A percentile compares a stretch with the other conserved stretches of the same genome.
Evolutionary conservation across 257 asterid species (phyloP).

Genomic region (Capsicum pubescens): DNA sequence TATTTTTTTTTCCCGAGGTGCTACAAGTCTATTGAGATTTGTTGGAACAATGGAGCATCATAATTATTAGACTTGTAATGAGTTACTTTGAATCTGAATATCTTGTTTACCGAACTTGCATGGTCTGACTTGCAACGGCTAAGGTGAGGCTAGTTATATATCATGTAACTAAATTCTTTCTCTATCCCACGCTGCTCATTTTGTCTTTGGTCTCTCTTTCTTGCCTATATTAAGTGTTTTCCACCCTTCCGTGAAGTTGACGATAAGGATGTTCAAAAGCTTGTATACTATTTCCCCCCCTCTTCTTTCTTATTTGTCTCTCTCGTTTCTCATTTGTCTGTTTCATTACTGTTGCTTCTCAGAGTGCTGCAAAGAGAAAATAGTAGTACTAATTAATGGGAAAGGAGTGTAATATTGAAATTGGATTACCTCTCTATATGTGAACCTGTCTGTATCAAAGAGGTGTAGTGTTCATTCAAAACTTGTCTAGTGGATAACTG

Average conservation of each 20-base stretch:
- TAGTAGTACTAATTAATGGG: background rate
- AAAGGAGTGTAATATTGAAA: background rate
- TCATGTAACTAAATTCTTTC: background rate
- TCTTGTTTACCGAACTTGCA: background rate
- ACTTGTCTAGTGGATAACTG: background rate
- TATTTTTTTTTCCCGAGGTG: too few relatives aligned
- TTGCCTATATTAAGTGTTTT: background rate
- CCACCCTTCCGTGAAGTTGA: slow-evolving; percentile 14
- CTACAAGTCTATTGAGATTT: background rate
- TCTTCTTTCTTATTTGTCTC: background rate
- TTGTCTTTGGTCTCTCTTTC: slow-evolving; percentile 19
- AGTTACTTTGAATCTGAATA: background rate
- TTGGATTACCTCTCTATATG: slow-evolving; percentile 21
- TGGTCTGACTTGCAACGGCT: slow-evolving; percentile 22
- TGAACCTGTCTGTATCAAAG: background rate
- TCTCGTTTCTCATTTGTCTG: background rate
- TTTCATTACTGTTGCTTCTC: slow-evolving; percentile 19
- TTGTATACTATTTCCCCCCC: background rate
- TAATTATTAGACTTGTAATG: background rate
- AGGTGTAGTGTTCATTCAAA: background rate
- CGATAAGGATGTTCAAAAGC: background rate
- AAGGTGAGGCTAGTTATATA: slow-evolving; percentile 14
- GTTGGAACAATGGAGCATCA: background rate
- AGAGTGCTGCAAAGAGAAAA: background rate
- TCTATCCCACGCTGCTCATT: background rate